Conservation (phyloP, 306 rosid species). For the Abrus pulchellus region DNA sequence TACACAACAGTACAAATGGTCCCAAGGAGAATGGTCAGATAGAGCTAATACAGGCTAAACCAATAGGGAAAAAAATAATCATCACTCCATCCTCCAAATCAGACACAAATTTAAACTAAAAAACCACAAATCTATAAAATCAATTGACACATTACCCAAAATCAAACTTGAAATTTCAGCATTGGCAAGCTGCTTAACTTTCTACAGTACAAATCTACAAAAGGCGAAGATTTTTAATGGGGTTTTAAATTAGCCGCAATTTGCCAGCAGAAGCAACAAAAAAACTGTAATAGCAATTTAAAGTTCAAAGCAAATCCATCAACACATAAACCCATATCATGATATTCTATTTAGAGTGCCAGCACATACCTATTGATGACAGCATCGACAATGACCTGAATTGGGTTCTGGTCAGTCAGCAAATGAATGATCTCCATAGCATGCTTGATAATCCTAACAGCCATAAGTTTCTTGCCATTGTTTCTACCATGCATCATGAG, state of each 20-base stretch:
- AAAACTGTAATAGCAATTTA: not conserved
- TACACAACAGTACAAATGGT: no score
- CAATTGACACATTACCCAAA: not conserved
- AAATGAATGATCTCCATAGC: constrained; percentile 75
- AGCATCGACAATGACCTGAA: constrained; percentile 74
- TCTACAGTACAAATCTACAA: not conserved
- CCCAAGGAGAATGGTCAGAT: constrained; percentile 51
- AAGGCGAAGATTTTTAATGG: not conserved
- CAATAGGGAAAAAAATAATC: constrained; percentile 56
- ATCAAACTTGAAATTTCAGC: not conserved
- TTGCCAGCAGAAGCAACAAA: not conserved
- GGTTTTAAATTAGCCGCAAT: not conserved
- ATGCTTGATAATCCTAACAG: constrained; percentile 66
- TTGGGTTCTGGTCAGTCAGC: constrained; percentile 68
- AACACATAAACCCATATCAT: not conserved
- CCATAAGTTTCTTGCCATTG: constrained; percentile 73
- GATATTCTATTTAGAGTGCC: rapidly evolving
- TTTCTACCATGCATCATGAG: constrained; percentile 80
- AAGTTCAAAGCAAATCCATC: not conserved
- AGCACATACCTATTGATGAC: constrained; percentile 63
- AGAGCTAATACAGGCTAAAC: constrained; percentile 61
- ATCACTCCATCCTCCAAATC: constrained; percentile 47
- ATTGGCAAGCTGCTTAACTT: not conserved
- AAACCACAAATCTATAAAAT: not conserved
- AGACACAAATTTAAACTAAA: not conserved